Base-by-base conservation (phyloP, 2,329 filamentous ascomycete genomes). In the Trichoderma guizhouense region DNA sequence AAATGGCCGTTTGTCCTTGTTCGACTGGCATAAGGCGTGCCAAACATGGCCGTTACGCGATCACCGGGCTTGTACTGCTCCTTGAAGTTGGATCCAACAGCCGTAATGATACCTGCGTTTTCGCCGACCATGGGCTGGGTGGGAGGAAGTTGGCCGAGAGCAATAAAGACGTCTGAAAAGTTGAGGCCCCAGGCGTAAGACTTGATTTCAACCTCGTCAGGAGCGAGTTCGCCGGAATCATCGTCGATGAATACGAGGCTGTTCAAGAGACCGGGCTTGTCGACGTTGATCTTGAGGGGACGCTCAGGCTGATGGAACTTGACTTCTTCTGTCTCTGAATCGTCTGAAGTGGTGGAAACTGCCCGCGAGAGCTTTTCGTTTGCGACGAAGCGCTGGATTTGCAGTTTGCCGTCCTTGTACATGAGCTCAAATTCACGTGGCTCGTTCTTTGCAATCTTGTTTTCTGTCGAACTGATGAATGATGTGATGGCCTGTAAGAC, bases 121-220 rank as follows among this genome's bases (percentile, higher is more conserved):
- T 83, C 82, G 7, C 77, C 77, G 3, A 77, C 78, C 74, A 83
- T 78, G 14, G 73, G 69, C 2, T 74, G 75, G 9, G 76, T 72
- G 1, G 77, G 76, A 0, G 76, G 74, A 5, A 82, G 73, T 62
- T 80, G 78, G 3, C 81, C 82, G 18, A 80, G 72, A 2, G 80
- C 78, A 24, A 82, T 77, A 2, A 81, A 76, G 5, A 82, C 78
- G 53, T 82, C 81, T 55, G 79, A 79, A 74, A 82, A 81, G 73
- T 81, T 80, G 64, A 82, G 74, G 15, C 79, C 76, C 11, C 76
- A 72, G 1, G 77, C 74, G 11, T 74, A 71, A 8, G 75, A 57
- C 34, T 74, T 64, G 7, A 75, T 58, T 36, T 58, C 71, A 15
- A 76, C 34, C 55, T 71, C 64, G 18, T 76, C 74, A 18, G 74